Percentiles rank a stretch among this genome's conserved stretches.
Conservation (phyloP, 768 basidiomycete species). For the Cystobasidiopsis lactophilus region DNA sequence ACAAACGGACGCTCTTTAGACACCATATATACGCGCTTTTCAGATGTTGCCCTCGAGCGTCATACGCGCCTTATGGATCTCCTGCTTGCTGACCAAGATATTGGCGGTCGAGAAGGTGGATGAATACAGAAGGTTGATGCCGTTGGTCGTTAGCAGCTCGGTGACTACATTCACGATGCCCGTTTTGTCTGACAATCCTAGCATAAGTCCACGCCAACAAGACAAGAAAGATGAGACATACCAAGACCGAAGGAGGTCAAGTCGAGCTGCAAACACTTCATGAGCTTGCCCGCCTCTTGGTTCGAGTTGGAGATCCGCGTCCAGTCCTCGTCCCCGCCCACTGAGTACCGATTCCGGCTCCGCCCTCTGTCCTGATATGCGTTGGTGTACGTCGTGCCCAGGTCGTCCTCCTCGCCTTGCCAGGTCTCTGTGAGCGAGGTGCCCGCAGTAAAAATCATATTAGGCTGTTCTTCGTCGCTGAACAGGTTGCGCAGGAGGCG, state of each 20-base stretch:
- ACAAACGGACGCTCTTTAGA: no score
- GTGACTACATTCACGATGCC: slow-evolving; percentile 60
- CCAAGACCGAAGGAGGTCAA: slow-evolving; percentile 48
- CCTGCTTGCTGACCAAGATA: slow-evolving; percentile 33
- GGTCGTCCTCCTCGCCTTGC: slow-evolving; percentile 26
- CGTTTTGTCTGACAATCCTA: slow-evolving; percentile 36
- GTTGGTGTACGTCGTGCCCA: background rate
- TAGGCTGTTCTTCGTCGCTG: slow-evolving; percentile 39
- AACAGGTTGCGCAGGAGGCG: slow-evolving; percentile 46
- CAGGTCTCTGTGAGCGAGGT: slow-evolving; percentile 23
- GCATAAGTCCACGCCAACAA: background rate
- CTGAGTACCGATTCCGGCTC: background rate
- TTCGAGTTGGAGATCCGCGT: slow-evolving; percentile 23
- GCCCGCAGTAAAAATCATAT: slow-evolving; percentile 41
- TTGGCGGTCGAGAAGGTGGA: slow-evolving; percentile 57
- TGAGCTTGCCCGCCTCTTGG: slow-evolving; percentile 8
- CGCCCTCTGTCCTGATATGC: background rate
- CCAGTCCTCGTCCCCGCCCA: slow-evolving; percentile 13
- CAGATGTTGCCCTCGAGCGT: slow-evolving; percentile 6
- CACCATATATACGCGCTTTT: background rate
- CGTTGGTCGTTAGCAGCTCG: slow-evolving; percentile 44
- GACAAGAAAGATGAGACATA: slow-evolving; percentile 22
- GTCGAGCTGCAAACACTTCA: slow-evolving; percentile 57
- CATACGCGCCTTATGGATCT: slow-evolving; percentile 11
- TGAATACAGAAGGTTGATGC: slow-evolving; percentile 47